Evolutionary conservation across 441 rosid species (phyloP), one percentile per base, ranked within the genome.

Genomic region (Raphanus hybrid): DNA sequence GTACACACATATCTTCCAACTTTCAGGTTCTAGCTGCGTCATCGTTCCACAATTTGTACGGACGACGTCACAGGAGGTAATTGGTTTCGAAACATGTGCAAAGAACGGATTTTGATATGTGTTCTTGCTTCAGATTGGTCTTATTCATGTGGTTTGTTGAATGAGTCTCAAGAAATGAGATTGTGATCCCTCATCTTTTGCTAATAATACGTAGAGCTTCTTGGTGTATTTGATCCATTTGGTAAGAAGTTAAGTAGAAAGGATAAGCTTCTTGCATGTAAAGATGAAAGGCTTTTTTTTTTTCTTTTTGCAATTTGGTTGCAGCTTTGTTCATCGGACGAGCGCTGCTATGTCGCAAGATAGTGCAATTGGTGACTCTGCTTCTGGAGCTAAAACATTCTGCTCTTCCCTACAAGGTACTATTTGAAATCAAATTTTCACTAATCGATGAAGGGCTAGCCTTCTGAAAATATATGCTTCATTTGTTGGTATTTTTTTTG

Each of bases 371-470:
- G 86, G 78, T 86, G 85, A 82, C 77, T 75, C 83, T 59, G 64
- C 71, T 69, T 78, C 82, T 85, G 90, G 89, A 84, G 86, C 82
- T 90, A 84, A 88, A 85, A 82, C 89, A 18, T 90, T 81, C 83
- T 93, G 93, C 84, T 83, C 90, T 73, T 83, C 90, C 74, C 71
- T 78, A 2, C 45, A 83, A 85, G 96, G 97, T 93, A 86, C 67
- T 45, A 26, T 64, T n/a, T n/a, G n/a, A n/a, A n/a, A n/a, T n/a
- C n/a, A n/a, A n/a, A n/a, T n/a, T n/a, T n/a, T n/a, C n/a, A n/a
- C n/a, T n/a, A n/a, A n/a, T n/a, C n/a, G n/a, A n/a, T 23, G 26
- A 23, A 23, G 55, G 54, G 43, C 15, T 35, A 58, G 61, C 60
- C 37, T 60, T 67, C 5, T 6, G 16, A 12, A 16, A 29, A 18